These are phyloP conservation scores for Blastobotrys muscicola DNA, from an alignment of 805 yeast genomes.

Conservation along the genomic window DNA sequence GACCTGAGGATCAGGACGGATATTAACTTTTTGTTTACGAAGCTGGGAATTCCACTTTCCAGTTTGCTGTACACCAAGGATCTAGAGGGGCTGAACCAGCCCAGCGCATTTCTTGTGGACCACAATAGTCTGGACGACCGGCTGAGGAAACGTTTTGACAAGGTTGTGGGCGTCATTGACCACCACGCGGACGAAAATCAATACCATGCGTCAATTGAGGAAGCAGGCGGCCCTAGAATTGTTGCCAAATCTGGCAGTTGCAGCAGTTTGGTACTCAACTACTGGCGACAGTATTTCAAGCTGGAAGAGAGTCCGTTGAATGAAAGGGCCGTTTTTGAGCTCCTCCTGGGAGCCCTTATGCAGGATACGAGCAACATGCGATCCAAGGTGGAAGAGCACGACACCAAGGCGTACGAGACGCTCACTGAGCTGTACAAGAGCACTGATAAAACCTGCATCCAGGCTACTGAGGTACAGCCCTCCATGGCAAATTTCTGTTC, in stretches of 20 bases:
- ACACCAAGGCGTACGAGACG: slow-evolving; percentile 35
- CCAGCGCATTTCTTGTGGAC: slow-evolving; percentile 59
- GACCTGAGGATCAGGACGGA: slow-evolving; percentile 70
- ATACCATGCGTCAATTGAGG: slow-evolving; percentile 33
- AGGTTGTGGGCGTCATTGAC: slow-evolving; percentile 60
- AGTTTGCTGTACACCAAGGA: slow-evolving; percentile 64
- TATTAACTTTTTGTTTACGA: slow-evolving; percentile 43
- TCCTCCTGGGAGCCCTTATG: slow-evolving; percentile 59
- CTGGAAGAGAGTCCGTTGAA: too few species aligned
- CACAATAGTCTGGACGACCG: slow-evolving; percentile 62
- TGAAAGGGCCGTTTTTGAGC: slow-evolving; percentile 10
- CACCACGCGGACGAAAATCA: slow-evolving; percentile 72
- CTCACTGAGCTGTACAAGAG: slow-evolving; percentile 25
- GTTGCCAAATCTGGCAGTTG: slow-evolving; percentile 68
- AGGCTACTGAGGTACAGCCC: slow-evolving; percentile 12
- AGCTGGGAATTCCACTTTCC: slow-evolving; percentile 38
- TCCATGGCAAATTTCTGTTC: too few species aligned
- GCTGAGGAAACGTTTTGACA: too few species aligned
- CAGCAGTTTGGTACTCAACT: slow-evolving; percentile 61
- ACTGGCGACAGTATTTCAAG: slow-evolving; percentile 28
- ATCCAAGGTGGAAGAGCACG: slow-evolving; percentile 50
- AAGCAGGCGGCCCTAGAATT: slow-evolving; percentile 42
- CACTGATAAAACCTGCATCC: background rate
- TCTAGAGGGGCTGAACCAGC: slow-evolving; percentile 22
- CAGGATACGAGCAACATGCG: slow-evolving; percentile 67